These are phyloP conservation scores for Onygenales sp. DNA, from an alignment of 2,329 filamentous ascomycete species.

Conservation along the genomic window DNA sequence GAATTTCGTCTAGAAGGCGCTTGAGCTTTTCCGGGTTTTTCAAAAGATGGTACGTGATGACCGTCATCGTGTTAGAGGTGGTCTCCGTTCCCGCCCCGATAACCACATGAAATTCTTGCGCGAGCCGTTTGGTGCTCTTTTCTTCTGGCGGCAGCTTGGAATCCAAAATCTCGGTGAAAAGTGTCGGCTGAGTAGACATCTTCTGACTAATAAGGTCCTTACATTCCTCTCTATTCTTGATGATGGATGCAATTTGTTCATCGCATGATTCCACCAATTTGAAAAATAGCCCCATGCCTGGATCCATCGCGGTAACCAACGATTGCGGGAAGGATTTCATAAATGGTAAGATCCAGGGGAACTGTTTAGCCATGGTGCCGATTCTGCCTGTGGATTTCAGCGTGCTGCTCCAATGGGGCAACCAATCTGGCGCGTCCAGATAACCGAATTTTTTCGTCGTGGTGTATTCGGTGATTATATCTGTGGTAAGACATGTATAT, in stretches of 20 bases:
- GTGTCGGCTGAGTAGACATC: conserved; percentile 11
- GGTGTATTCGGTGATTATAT: conserved; percentile 37
- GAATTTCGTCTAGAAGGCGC: conserved; percentile 4
- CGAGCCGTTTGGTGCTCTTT: conserved; percentile 22
- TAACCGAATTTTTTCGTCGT: conserved; percentile 20
- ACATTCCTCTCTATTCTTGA: neutral
- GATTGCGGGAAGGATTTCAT: conserved; percentile 13
- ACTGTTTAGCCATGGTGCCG: conserved; percentile 12
- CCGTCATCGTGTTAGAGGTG: conserved; percentile 20
- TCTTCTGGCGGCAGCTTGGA: conserved; percentile 28
- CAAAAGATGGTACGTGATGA: conserved; percentile 9
- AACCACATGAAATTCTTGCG: conserved; percentile 22
- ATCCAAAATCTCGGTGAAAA: conserved; percentile 21
- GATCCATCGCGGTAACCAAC: too few relatives aligned
- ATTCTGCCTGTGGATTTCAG: conserved; percentile 13
- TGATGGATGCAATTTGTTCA: neutral
- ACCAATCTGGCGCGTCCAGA: conserved; percentile 22
- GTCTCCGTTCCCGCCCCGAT: conserved; percentile 29
- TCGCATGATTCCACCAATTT: too few relatives aligned
- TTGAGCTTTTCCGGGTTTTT: conserved; percentile 5
- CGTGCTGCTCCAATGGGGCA: conserved; percentile 20
- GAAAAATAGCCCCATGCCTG: too few relatives aligned
- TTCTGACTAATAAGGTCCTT: neutral
- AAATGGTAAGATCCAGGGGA: conserved; percentile 14
- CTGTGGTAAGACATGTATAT: conserved; percentile 31